phyloP scores from a whole-genome alignment of 2,329 filamentous ascomycete genomes.

The Balansia obtecta region DNA sequence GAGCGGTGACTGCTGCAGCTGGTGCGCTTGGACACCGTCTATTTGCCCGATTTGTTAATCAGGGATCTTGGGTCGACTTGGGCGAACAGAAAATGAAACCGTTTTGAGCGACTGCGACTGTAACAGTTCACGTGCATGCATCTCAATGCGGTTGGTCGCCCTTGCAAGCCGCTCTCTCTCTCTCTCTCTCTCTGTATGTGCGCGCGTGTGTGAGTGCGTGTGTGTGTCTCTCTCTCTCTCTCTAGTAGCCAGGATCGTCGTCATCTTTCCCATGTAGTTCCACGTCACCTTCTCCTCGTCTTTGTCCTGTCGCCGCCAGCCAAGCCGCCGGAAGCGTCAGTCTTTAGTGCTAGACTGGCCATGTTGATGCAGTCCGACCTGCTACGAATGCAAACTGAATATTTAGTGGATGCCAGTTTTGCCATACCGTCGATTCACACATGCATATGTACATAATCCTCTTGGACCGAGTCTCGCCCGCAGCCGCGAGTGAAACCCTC shows the following conservation, averaged over 20 bases:
- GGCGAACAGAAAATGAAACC: background rate
- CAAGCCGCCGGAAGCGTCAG: background rate
- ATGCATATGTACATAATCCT: background rate
- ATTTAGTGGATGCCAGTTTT: background rate
- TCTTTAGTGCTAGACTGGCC: background rate
- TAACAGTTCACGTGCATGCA: constrained; percentile 2
- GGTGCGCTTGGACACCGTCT: background rate
- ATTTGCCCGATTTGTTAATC: constrained; percentile 2
- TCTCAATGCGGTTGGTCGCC: constrained; percentile 4
- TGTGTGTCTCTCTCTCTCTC: background rate
- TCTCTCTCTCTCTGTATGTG: background rate
- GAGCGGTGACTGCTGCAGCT: background rate
- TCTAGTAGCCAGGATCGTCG: background rate
- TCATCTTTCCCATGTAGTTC: background rate
- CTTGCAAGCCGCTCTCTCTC: background rate
- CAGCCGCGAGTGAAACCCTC: background rate
- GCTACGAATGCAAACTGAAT: background rate
- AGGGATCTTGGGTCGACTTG: background rate
- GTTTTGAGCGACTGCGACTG: background rate
- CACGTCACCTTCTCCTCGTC: background rate
- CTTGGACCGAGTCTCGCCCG: background rate
- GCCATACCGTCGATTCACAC: background rate
- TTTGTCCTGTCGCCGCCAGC: no score
- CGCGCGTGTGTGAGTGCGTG: no score
- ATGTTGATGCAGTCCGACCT: background rate